A percentile compares a stretch with the other conserved stretches of the same genome.
These are phyloP conservation scores for Rhodosporidiobolus sp. DNA, from an alignment of 768 basidiomycete species.

Conservation along the genomic window DNA sequence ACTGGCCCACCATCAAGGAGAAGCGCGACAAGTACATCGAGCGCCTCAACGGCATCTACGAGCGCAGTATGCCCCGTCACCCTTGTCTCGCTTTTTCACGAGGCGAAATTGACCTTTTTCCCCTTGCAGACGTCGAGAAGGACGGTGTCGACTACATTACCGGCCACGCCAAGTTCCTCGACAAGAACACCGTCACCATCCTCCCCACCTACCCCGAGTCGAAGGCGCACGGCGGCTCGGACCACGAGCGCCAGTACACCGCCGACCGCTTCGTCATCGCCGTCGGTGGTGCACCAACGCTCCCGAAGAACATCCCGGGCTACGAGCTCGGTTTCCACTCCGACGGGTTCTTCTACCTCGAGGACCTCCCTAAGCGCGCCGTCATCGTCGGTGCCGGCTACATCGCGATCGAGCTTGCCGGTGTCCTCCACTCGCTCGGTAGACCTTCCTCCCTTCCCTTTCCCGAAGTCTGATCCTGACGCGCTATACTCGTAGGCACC, in stretches of 20 bases:
- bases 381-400: conserved; percentile 96
- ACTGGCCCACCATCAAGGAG: conserved; percentile 86
- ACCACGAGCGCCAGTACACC: conserved; percentile 70
- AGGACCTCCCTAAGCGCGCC: conserved; percentile 84
- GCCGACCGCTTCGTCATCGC: conserved; percentile 78
- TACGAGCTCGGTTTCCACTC: conserved; percentile 77
- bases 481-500: conserved; percentile 52
- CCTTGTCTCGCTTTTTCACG: no score
- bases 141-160: conserved; percentile 83
- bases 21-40: conserved; percentile 95
- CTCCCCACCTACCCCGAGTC: conserved; percentile 48
- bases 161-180: conserved; percentile 71
- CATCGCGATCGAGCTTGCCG: conserved; percentile 95
- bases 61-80: conserved; percentile 53
- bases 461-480: background rate
- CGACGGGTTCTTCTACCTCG: conserved; percentile 93
- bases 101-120: background rate
- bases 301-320: conserved; percentile 79
- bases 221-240: conserved; percentile 46
- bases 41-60: conserved; percentile 84
- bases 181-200: conserved; percentile 69
- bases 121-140: conserved; percentile 61
- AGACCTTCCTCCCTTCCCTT: background rate
- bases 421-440: conserved; percentile 80
- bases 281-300: conserved; percentile 77